Percentiles rank a stretch among this genome's conserved stretches.
These are phyloP conservation scores for Porogramme epimiltina DNA, from an alignment of 1,284 basidiomycete species.

Conservation along the genomic window DNA sequence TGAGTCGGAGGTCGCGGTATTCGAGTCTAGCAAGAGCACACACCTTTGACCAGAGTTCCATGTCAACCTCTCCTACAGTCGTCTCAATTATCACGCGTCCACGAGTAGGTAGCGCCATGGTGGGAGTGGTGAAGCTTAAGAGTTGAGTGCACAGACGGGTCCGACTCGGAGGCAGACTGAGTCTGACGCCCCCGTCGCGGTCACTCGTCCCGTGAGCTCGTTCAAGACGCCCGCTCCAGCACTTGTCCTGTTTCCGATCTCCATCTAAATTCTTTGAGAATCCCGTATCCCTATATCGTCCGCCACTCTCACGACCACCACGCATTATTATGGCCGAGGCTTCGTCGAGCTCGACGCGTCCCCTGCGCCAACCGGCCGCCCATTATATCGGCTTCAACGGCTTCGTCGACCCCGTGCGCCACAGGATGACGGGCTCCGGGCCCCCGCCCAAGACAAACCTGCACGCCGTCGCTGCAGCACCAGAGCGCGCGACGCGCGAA, in stretches of 20 bases:
- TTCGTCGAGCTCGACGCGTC: too few species aligned
- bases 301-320: too few species aligned
- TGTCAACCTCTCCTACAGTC: conserved; percentile 89
- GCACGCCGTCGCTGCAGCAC: conserved; percentile 12
- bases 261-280: too few species aligned
- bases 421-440: conserved; percentile 16
- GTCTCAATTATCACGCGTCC: conserved; percentile 90
- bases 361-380: neutral
- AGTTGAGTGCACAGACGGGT: too few species aligned
- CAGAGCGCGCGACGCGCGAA: conserved; percentile 3
- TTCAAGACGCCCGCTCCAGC: too few species aligned
- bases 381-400: conserved; percentile 21
- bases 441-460: conserved; percentile 16
- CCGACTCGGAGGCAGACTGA: too few species aligned
- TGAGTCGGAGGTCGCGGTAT: neutral
- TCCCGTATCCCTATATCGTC: too few species aligned
- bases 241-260: too few species aligned
- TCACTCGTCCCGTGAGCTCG: too few species aligned
- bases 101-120: conserved; percentile 79
- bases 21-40: neutral
- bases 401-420: conserved; percentile 16
- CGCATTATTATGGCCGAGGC: too few species aligned
- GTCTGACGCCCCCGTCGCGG: too few species aligned
- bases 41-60: conserved; percentile 94
- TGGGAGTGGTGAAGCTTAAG: neutral